Base-by-base conservation (phyloP, 192 early-diverging fungal species). In the Backusella mclennaniae region DNA sequence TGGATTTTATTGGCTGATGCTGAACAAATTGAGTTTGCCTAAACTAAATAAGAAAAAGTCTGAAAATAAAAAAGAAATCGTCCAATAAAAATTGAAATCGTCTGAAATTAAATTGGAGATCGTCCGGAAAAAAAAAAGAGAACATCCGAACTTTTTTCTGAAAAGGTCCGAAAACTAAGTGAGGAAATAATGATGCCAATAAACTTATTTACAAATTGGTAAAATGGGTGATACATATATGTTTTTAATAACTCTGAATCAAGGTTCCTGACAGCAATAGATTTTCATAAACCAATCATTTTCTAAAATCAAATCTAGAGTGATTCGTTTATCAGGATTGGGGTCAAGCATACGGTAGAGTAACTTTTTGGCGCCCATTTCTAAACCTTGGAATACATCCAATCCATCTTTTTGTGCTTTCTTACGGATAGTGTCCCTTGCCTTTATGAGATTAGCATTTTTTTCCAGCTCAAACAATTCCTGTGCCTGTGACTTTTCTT, bases 311-410 rank as follows among this genome's bases (percentile, higher is more conserved):
- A 76, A 71, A 14, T 67, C 29, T 29, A 73, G 15, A 17, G 56
- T 63, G 15, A 76, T 68, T 15, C 79, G 69, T n/a, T 75, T 75
- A 4, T 42, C 23, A 5, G 74, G 69, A 59, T 52, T 68, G 17
- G 79, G 79, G 49, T 80, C 79, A 41, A 80, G 31, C 75, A 80
- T 76, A 17, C 79, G 69, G 38, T 80, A 80, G 3, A 80, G 73
- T 5, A 80, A 42, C 6, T 75, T 80, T 38, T 80, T 80, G 12
- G 75, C 56, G 35, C 17, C 71, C 36, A 76, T 75, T n/a, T 80
- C 79, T 21, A 80, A 49, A 23, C 74, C 71, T 29, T 80, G 74
- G 29, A 80, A 59, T 17, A 80, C 63, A 67, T 80, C 79, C 3
- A 52, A 75, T 14, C 75, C 79, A 14, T 63, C 75, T 59, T 80